Conservation (phyloP, 441 rosid genomes). For the Viola pubescens region DNA sequence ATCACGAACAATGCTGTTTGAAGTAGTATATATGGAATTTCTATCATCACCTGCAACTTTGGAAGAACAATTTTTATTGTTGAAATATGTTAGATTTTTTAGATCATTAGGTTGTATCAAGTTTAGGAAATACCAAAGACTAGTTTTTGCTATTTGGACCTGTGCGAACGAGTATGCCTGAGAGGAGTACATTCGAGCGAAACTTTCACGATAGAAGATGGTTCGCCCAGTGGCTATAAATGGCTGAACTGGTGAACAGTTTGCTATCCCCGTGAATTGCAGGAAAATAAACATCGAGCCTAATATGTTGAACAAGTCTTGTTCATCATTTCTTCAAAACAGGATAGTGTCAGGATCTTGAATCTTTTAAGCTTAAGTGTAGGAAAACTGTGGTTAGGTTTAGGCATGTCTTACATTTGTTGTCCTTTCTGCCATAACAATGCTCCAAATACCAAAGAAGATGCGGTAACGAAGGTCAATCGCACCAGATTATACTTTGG, state of each 20-base stretch:
- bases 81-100: not conserved
- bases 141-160: slow-evolving; percentile 18
- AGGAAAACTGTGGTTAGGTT: not conserved
- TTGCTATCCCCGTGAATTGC: slow-evolving; percentile 17
- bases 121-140: not conserved
- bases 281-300: slow-evolving; percentile 20
- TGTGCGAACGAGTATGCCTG: slow-evolving; percentile 32
- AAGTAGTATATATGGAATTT: slow-evolving; percentile 30
- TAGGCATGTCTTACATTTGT: slow-evolving; percentile 15
- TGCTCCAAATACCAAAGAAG: slow-evolving; percentile 22
- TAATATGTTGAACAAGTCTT: slow-evolving; percentile 24
- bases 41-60: slow-evolving; percentile 31
- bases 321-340: slow-evolving; percentile 17
- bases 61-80: no score
- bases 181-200: slow-evolving; percentile 36
- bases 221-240: slow-evolving; percentile 19
- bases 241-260: slow-evolving; percentile 26
- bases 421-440: slow-evolving; percentile 28
- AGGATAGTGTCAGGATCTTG: slow-evolving; percentile 1
- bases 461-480: slow-evolving; percentile 5
- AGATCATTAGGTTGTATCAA: not conserved
- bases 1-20: slow-evolving; percentile 22
- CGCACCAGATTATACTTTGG: no score
- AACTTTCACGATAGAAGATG: slow-evolving; percentile 33
- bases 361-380: no score